Evolutionary conservation across 805 yeast genomes (phyloP).

Genomic region (Martiniozyma abietophila): DNA sequence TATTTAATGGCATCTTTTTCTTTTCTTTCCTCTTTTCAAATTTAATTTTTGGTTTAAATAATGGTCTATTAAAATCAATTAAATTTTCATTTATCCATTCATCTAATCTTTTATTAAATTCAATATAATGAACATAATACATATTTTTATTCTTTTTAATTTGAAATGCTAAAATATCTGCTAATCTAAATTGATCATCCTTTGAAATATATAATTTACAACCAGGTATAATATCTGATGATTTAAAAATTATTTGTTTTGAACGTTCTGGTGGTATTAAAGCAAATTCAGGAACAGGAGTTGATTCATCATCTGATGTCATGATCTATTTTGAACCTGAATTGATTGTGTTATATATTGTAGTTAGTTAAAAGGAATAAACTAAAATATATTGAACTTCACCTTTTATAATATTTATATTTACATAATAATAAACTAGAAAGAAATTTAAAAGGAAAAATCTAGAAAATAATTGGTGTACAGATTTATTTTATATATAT

Average conservation of each 20-base stretch:
- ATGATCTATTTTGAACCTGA: no score
- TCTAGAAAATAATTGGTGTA: no score
- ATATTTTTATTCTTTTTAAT: slow-evolving; percentile 65
- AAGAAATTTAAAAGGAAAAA: no score
- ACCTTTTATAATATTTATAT: no score
- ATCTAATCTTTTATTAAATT: slow-evolving; percentile 91
- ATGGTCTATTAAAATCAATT: slow-evolving; percentile 61
- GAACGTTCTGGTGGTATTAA: slow-evolving; percentile 26
- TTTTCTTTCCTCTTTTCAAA: slow-evolving; percentile 34
- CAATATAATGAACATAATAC: slow-evolving; percentile 90
- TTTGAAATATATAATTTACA: slow-evolving; percentile 76
- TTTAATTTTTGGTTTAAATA: slow-evolving; percentile 61
- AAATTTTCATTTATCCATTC: slow-evolving; percentile 81
- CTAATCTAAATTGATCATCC: slow-evolving; percentile 70
- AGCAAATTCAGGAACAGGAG: slow-evolving; percentile 20
- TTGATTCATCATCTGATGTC: slow-evolving; percentile 25
- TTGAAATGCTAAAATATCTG: slow-evolving; percentile 77
- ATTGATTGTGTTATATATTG: no score
- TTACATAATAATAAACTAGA: no score
- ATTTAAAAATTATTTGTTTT: slow-evolving; percentile 20
- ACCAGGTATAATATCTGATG: slow-evolving; percentile 56
- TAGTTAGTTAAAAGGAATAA: no score
- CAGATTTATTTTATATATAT: no score
- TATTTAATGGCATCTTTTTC: slow-evolving; percentile 16
- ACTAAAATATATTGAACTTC: no score